Evolutionary conservation across 1,139 yeast species (phyloP), one percentile per base, ranked within the genome.

Genomic region (Suhomyces choctaworum): DNA sequence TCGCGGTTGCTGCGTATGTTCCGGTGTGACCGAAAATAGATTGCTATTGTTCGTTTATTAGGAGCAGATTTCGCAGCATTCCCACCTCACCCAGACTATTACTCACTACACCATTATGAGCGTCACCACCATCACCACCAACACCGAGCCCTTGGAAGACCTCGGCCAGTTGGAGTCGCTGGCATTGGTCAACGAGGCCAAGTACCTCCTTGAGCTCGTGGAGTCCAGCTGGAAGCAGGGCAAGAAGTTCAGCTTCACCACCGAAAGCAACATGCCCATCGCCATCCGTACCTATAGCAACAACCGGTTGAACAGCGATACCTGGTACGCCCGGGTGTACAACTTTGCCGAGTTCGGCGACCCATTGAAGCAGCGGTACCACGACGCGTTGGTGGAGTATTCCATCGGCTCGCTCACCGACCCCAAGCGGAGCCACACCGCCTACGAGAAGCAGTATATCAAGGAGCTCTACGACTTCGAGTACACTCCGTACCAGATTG

Each of bases 381-480:
- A 42, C 39, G 35, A 42, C 9, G 36, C 41, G 10, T 37, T 54
- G 29, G 22, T 36, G 17, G 44, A 43, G 12, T 54, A 49, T 29
- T 34, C 53, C 27, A 37, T 52, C 25, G 59, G 59, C 5, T 50
- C 54, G 4, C 36, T 44, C n/a, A 25, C 33, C 3, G 52, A 50
- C 33, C 32, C 39, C 25, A 52, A 54, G 10, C 35, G 49, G 4
- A 61, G 63, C 25, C 73, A 66, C 42, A 60, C 71, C 4, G 57
- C 58, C 23, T 62, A 55, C 37, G 73, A 67, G 42, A 47, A 51
- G 28, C 47, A 59, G 15, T 67, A 66, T 41, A 59, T 67, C 30
- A 59, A 65, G 32, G 64, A 59, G 28, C 41, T 65, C 13, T 48
- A 49, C 25, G 50, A 52, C 31, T 61, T 46, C 39, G 51, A 54